These are phyloP conservation scores for Rutstroemia sydowiana DNA, from an alignment of 2,329 filamentous ascomycete genomes.

Conservation along the genomic window DNA sequence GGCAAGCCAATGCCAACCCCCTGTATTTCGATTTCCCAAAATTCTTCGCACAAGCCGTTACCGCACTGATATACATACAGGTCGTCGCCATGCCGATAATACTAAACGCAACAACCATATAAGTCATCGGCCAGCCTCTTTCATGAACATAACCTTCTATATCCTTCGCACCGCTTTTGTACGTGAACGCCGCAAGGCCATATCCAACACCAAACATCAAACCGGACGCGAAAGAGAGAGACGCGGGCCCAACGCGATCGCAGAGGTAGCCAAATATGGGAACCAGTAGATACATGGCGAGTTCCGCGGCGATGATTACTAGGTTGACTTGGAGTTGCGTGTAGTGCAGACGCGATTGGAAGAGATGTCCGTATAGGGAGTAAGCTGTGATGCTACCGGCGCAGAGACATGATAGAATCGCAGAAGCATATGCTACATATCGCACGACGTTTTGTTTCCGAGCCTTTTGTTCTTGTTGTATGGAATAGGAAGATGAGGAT, in stretches of 20 bases:
- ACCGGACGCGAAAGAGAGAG: constrained; percentile 66
- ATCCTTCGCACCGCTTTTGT: constrained; percentile 46
- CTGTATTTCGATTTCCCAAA: constrained; percentile 85
- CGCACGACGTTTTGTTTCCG: constrained; percentile 22
- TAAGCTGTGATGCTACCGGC: constrained; percentile 90
- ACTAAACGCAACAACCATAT: constrained; percentile 82
- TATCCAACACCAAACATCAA: constrained; percentile 76
- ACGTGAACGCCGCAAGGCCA: constrained; percentile 72
- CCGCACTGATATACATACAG: constrained; percentile 79
- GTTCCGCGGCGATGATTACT: constrained; percentile 76
- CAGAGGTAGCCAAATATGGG: constrained; percentile 84
- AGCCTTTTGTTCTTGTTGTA: constrained; percentile 1
- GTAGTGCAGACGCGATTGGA: constrained; percentile 81
- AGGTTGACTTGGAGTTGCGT: constrained; percentile 88
- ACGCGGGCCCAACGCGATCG: constrained; percentile 76
- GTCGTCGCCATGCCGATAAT: constrained; percentile 77
- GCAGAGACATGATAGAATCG: constrained; percentile 58
- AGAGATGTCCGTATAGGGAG: constrained; percentile 85
- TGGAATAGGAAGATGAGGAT: background rate
- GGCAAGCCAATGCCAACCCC: constrained; percentile 79
- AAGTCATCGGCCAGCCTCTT: constrained; percentile 60
- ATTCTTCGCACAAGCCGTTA: constrained; percentile 98
- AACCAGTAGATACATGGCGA: constrained; percentile 89
- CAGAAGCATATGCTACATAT: constrained; percentile 44
- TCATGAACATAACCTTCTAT: constrained; percentile 37